Evolutionary conservation across 108 stramenopile species (phyloP).

Genomic region (Skeletonema menzelii): DNA sequence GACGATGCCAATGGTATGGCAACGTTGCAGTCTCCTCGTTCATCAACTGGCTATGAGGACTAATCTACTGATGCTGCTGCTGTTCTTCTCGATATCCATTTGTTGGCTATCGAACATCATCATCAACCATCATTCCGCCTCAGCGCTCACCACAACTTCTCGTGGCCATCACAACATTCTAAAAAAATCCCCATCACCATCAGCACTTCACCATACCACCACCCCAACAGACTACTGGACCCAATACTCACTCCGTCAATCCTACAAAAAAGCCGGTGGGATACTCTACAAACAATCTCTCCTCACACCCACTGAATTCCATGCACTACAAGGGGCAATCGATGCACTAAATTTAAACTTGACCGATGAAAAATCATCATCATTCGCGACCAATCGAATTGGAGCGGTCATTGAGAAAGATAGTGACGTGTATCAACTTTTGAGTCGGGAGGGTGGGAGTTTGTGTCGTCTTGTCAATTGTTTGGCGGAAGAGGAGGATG

Average conservation of each 20-base stretch:
- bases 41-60: no score
- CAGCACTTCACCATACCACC: no score
- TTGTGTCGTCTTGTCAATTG: conserved; percentile 40
- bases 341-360: conserved; percentile 9
- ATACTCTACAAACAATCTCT: conserved; percentile 67
- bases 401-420: conserved; percentile 43
- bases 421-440: conserved; percentile 32
- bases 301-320: conserved; percentile 52
- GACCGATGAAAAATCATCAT: conserved; percentile 52
- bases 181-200: no score
- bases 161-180: no score
- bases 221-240: conserved; percentile 20
- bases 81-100: no score
- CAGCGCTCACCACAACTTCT: no score
- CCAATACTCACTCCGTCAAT: conserved; percentile 6
- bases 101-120: no score
- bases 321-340: conserved; percentile 29
- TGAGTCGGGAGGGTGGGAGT: conserved; percentile 50
- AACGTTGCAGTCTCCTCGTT: no score
- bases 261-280: conserved; percentile 53
- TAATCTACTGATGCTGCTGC: no score
- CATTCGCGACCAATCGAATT: conserved; percentile 62
- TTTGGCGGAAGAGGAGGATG: conserved; percentile 3
- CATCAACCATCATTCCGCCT: no score
- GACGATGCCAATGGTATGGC: no score